Conservation (phyloP, 208 protist genomes). For the Strigomonas culicis region DNA sequence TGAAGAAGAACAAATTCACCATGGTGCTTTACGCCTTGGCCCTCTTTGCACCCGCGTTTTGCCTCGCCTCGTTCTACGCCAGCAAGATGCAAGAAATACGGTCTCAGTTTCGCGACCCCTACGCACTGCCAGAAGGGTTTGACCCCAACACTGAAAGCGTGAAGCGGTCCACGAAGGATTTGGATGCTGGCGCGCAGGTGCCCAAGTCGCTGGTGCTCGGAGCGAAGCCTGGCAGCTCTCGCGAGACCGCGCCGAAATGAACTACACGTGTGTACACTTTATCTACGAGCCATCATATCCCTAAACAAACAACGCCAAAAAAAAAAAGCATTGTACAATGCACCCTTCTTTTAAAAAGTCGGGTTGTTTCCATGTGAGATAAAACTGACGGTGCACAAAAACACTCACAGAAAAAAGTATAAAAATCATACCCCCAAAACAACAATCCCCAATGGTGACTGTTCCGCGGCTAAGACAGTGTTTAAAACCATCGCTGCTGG, state of each 20-base stretch:
- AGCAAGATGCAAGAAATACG: slow-evolving; percentile 56
- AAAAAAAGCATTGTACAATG: background rate
- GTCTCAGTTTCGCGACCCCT: slow-evolving; percentile 61
- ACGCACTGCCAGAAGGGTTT: slow-evolving; percentile 68
- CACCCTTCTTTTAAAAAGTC: background rate
- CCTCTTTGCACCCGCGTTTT: slow-evolving; percentile 37
- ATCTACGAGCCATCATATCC: too few relatives aligned
- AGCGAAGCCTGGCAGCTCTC: slow-evolving; percentile 35
- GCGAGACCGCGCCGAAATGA: slow-evolving; percentile 19
- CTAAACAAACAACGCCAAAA: background rate
- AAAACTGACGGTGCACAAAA: too few relatives aligned
- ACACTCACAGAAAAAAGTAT: too few relatives aligned
- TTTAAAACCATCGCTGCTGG: too few relatives aligned
- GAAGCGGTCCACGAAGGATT: slow-evolving; percentile 26
- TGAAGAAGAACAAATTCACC: slow-evolving; percentile 73
- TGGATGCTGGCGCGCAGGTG: slow-evolving; percentile 11
- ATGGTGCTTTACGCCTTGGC: slow-evolving; percentile 40
- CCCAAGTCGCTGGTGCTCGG: slow-evolving; percentile 47
- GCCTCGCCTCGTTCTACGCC: slow-evolving; percentile 66
- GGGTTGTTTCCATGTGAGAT: too few relatives aligned
- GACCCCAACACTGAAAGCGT: slow-evolving; percentile 32
- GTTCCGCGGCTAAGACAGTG: too few relatives aligned
- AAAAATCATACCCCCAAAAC: too few relatives aligned
- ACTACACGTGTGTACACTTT: background rate
- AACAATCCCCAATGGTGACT: too few relatives aligned